Base-by-base conservation (phyloP, 2,329 filamentous ascomycete species). In the Verticillium alfalfae region DNA sequence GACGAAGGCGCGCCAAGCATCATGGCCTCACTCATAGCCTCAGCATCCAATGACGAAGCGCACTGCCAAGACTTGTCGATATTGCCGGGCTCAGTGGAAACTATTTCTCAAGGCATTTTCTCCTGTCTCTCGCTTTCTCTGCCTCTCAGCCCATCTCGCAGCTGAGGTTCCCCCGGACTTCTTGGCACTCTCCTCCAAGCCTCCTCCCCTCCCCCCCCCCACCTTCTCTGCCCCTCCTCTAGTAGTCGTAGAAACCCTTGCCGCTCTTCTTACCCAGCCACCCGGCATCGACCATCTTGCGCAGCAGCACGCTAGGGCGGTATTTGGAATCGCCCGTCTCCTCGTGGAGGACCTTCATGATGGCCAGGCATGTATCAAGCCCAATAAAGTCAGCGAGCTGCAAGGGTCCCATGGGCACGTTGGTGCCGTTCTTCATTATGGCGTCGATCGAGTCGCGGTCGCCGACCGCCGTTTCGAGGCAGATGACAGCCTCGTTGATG, bases 351-450 rank as follows among this genome's bases (percentile, higher is more conserved):
- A 98, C 95, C 76, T 91, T 93, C 95, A 99, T 99, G 71, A 99
- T 99, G 26, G 94, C 88, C 65, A 98, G 79, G 72, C 95, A 99
- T 0, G 95, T 99, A 74, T 99, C 95, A 55, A 99, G 82, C 8
- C 95, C 95, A 70, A 99, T 98, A 71, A 99, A 99, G 76, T 99
- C 95, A 2, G 95, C 95, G 69, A 99, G 79, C 70, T 93, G 89
- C 67, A 99, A 81, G 10, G 95, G 95, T 0, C 95, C 95, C 95
- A 99, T 99, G 31, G 95, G 95, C 49, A 99, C 95, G 72, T 97
- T 97, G 26, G 95, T 99, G 56, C 95, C 95, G 69, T 97, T 97
- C 85, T 97, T 98, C 95, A 99, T 99, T 70, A 99, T 99, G 66
- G 85, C 88, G 72, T 99, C 95, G 67, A 99, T 99, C 66, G 94